Evolutionary conservation across 2,329 filamentous ascomycete species (phyloP), one percentile per base, ranked within the genome.

Genomic region (Plenodomus tracheiphilus): DNA sequence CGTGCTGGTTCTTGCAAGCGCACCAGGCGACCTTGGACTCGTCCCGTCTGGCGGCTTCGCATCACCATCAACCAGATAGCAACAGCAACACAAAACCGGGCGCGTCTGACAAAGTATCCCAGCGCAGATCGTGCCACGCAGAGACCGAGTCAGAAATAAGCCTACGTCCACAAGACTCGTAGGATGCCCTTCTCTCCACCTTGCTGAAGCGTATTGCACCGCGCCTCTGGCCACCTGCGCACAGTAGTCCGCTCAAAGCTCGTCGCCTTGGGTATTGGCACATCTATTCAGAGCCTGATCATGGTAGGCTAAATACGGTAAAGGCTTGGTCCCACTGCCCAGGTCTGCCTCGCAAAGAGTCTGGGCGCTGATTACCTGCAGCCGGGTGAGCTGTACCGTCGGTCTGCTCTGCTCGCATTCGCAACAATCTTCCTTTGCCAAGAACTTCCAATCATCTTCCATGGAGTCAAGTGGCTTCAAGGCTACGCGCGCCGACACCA

Each of bases 291-390:
- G 37, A 32, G 18, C 30, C 39, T 41, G 53, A 47, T 40, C 28
- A 21, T 37, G 36, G 32, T 38, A 43, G 34, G 21, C 20, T 25
- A 17, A 25, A 28, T 18, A 16, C 1, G 25, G 19, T 41, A 20
- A 21, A 19, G n/a, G 5, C n/a, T 46, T 15, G 18, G 21, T 28
- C 17, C 42, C 34, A 35, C 42, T 32, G 17, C 21, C 25, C 38
- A 38, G 28, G 32, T 38, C 32, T 36, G 21, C 39, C 36, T 43
- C 22, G 45, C 41, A 50, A 43, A 40, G 41, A 37, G 40, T 44
- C 37, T 28, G 36, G 44, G 42, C 28, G 49, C 48, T 42, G 47
- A 55, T 51, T 46, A 56, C 51, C 32, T 57, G 58, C 53, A 54
- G 56, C 30, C 43, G 35, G 41, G 47, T 35, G 41, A 44, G 38